Base-by-base conservation (phyloP, 345 rosid species). In the Brassica carinata region DNA sequence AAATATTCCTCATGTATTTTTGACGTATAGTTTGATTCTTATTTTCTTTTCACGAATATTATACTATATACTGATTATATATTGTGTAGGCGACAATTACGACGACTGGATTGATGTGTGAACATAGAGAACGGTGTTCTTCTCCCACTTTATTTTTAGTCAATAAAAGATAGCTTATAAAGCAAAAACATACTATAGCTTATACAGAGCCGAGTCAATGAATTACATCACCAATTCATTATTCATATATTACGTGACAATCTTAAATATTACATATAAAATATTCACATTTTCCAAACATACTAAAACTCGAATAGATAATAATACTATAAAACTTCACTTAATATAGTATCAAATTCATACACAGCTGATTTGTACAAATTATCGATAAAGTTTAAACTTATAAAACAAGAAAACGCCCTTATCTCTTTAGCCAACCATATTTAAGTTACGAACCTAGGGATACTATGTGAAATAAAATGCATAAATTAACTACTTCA, bases 161-260 rank as follows among this genome's bases (percentile, higher is more conserved):
- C 83, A 79, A 79, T 45, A 68, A 74, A 68, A 34, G 83, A 61
- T 79, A 48, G 69, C 75, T 61, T 74, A 73, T 73, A 73, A 59
- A 79, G 62, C 34, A 78, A 71, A 71, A 77, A 55, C 4, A 10
- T 40, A 71, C 43, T 45, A 72, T 65, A 78, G 63, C 73, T 79
- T 61, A 61, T 73, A 68, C 51, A 18, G 43, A 29, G 57, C 6
- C 57, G 18, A n/a, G 57, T 51, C 57, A 51, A 4, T 51, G 14
- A 40, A 19, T 67, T 45, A 64, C 66, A 65, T 64, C 8, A 19
- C 26, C 26, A 23, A 23, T 36, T 36, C 48, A 9, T 19, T 55
- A 79, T 40, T 67, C 68, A 67, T 72, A 14, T 15, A 55, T 62
- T 27, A 26, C 65, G 33, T 11, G 65, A 62, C 17, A 62, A 10